Percentiles rank a stretch among this genome's conserved stretches.
Conservation (phyloP, 2,329 filamentous ascomycete genomes). For the Fusarium piperis region DNA sequence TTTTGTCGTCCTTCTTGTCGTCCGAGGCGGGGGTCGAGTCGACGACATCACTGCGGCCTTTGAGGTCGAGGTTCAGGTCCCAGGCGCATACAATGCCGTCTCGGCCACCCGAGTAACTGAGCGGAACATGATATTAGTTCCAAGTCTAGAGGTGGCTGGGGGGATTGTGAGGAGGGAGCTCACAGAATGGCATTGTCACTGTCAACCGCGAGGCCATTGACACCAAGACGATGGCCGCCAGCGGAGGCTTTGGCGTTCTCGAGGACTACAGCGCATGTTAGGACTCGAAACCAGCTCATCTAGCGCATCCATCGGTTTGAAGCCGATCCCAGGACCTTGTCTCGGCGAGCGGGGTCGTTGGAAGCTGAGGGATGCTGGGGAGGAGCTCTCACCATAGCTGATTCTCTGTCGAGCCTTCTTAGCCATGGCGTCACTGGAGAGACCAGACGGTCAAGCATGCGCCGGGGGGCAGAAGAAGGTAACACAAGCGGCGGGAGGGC, state of each 20-base stretch:
- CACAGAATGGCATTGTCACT: conserved; percentile 85
- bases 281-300: neutral
- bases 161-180: conserved; percentile 47
- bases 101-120: conserved; percentile 91
- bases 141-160: conserved; percentile 10
- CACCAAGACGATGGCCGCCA: conserved; percentile 90
- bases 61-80: conserved; percentile 82
- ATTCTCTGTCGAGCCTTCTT: conserved; percentile 76
- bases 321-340: neutral
- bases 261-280: conserved; percentile 56
- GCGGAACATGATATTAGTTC: conserved; percentile 23
- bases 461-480: conserved; percentile 21
- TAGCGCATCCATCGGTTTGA: neutral
- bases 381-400: conserved; percentile 68
- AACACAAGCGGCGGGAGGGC: conserved; percentile 26
- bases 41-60: conserved; percentile 42
- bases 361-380: neutral
- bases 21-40: conserved; percentile 44
- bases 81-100: conserved; percentile 97
- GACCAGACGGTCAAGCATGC: conserved; percentile 31
- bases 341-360: neutral
- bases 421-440: conserved; percentile 59
- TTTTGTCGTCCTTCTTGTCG: conserved; percentile 42
- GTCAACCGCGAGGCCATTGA: conserved; percentile 94
- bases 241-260: conserved; percentile 66